Evolutionary conservation across 345 rosid species (phyloP).

Genomic region (Brassica incana): DNA sequence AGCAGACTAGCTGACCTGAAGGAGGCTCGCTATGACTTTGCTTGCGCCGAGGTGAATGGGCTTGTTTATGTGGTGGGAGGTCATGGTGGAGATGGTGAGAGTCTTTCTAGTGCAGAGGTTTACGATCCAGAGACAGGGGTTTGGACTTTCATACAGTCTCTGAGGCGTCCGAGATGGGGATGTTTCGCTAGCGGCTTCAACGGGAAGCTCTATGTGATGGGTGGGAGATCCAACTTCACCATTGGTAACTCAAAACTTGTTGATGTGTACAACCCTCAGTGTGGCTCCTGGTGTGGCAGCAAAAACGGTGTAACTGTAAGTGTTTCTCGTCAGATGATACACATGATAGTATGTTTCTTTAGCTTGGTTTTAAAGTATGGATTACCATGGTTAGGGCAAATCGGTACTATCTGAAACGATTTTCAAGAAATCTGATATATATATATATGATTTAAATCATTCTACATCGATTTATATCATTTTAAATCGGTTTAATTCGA

Average conservation of each 20-base stretch:
- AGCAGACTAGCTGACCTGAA: slow-evolving; percentile 71
- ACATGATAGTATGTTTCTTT: slow-evolving; percentile 7
- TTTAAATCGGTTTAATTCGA: neutral
- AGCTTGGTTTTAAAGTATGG: neutral
- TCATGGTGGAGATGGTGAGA: slow-evolving; percentile 60
- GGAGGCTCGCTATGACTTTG: slow-evolving; percentile 78
- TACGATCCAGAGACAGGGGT: slow-evolving; percentile 60
- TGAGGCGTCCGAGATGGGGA: slow-evolving; percentile 85
- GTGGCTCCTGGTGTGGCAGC: slow-evolving; percentile 66
- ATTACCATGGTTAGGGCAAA: neutral
- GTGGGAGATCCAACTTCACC: slow-evolving; percentile 93
- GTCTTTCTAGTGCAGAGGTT: slow-evolving; percentile 76
- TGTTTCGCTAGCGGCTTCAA: slow-evolving; percentile 76
- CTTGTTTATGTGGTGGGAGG: slow-evolving; percentile 88
- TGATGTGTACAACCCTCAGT: slow-evolving; percentile 70
- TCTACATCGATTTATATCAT: too few relatives aligned
- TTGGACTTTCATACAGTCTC: slow-evolving; percentile 71
- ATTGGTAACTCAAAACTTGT: slow-evolving; percentile 81
- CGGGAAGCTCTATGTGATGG: slow-evolving; percentile 85
- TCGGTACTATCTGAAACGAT: neutral
- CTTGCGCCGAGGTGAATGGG: slow-evolving; percentile 87
- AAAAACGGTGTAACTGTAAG: slow-evolving; percentile 77
- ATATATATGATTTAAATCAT: neutral
- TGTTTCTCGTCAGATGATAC: neutral
- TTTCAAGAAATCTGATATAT: neutral